These are phyloP conservation scores for Bruguiera gymnorhiza DNA, from an alignment of 345 rosid genomes.

Conservation along the genomic window DNA sequence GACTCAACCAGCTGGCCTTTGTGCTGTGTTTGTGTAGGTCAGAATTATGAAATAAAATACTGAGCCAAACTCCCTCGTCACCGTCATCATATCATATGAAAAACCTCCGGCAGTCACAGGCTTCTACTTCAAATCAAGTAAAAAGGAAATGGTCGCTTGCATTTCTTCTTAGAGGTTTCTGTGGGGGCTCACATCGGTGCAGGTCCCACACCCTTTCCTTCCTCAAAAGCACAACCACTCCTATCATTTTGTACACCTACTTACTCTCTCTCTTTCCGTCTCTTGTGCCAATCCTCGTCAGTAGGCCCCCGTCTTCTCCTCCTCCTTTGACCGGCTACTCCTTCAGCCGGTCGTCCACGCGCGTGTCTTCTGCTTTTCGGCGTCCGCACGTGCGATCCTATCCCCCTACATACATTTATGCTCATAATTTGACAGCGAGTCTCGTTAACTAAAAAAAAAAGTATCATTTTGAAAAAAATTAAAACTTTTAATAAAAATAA, in stretches of 20 bases:
- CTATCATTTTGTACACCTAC: constrained; percentile 29
- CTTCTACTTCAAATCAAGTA: too few species aligned
- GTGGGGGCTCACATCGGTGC: background rate
- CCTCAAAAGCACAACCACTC: constrained; percentile 10
- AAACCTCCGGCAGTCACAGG: too few species aligned
- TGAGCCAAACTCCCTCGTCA: background rate
- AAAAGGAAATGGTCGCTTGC: too few species aligned
- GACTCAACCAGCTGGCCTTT: too few species aligned
- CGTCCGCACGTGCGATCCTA: constrained; percentile 39
- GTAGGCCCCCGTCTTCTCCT: constrained; percentile 37
- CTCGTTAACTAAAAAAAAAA: too few species aligned
- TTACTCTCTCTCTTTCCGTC: background rate
- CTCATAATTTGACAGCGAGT: too few species aligned
- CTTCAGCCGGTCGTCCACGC: constrained; percentile 37
- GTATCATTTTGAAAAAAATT: too few species aligned
- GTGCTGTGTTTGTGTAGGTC: too few species aligned
- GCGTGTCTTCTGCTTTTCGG: background rate
- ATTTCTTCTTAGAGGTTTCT: constrained; percentile 30
- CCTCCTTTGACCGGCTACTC: constrained; percentile 41
- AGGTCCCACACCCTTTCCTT: constrained; percentile 1
- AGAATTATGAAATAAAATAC: too few species aligned
- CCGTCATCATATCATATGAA: constrained; percentile 30
- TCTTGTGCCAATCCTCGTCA: constrained; percentile 39
- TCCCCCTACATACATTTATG: background rate
- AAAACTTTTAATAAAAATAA: too few species aligned